These are phyloP conservation scores for Elongisporangium prolatum DNA, from an alignment of 352 stramenopile genomes.

Conservation along the genomic window DNA sequence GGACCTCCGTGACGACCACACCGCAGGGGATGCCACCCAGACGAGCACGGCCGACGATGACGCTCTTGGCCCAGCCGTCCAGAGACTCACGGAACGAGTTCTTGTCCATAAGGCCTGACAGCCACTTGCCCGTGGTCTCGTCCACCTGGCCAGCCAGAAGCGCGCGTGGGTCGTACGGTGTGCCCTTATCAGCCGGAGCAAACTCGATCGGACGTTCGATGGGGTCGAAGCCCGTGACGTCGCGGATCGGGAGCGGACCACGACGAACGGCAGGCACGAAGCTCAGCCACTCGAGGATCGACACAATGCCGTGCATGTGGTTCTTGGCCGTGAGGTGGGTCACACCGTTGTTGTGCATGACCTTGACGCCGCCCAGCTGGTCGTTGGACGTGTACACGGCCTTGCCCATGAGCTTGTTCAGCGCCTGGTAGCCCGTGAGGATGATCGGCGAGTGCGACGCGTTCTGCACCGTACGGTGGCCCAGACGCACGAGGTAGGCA, in stretches of 20 bases:
- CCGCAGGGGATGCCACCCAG: slow-evolving; percentile 98
- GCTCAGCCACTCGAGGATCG: slow-evolving; percentile 97
- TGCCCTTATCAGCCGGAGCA: slow-evolving; percentile 87
- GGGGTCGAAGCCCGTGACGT: slow-evolving; percentile 77
- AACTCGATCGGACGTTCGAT: slow-evolving; percentile 91
- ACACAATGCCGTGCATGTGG: slow-evolving; percentile 94
- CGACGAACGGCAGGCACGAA: slow-evolving; percentile 94
- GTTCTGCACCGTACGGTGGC: slow-evolving; percentile 99
- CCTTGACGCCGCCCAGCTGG: slow-evolving; percentile 98
- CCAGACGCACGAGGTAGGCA: slow-evolving; percentile 98
- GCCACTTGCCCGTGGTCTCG: slow-evolving; percentile 75
- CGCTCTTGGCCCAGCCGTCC: slow-evolving; percentile 98
- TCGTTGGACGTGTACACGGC: slow-evolving; percentile 99
- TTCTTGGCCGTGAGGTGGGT: slow-evolving; percentile 96
- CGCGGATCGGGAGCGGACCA: slow-evolving; percentile 78
- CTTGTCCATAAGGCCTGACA: slow-evolving; percentile 97
- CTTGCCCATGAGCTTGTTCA: slow-evolving; percentile 99
- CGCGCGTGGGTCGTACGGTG: slow-evolving; percentile 94
- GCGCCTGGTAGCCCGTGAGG: slow-evolving; percentile 99
- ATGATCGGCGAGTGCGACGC: slow-evolving; percentile 97
- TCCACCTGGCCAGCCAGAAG: slow-evolving; percentile 88
- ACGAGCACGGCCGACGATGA: slow-evolving; percentile 96
- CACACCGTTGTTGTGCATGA: slow-evolving; percentile 99
- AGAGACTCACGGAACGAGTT: slow-evolving; percentile 98
- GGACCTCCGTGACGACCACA: slow-evolving; percentile 98